These are phyloP conservation scores for Gynostemma pentaphyllum DNA, from an alignment of 306 rosid genomes.

Conservation along the genomic window DNA sequence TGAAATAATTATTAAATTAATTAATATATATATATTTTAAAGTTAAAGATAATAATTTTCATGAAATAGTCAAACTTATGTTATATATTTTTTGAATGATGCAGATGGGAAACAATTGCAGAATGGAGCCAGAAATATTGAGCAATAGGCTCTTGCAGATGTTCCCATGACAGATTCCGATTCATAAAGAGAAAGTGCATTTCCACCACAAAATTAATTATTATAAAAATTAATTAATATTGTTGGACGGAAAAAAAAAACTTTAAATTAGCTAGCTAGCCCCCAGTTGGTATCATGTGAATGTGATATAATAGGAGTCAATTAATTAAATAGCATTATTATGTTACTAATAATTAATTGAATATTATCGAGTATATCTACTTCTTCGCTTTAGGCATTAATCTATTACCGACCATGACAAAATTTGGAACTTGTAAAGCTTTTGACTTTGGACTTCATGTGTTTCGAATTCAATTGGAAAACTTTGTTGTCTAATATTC, in stretches of 20 bases:
- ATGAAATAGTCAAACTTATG: background rate
- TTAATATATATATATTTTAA: background rate
- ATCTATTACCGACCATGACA: background rate
- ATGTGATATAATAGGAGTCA: background rate
- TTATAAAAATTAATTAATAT: background rate
- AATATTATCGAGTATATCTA: background rate
- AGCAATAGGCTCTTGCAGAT: slow-evolving; percentile 3
- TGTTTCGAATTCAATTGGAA: background rate
- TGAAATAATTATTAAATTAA: background rate
- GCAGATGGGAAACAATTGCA: background rate
- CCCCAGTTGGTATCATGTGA: no score
- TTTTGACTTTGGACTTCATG: background rate
- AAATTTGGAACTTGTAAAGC: background rate
- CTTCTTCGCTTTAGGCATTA: background rate
- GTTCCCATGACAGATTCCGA: slow-evolving; percentile 1
- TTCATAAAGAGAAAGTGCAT: background rate
- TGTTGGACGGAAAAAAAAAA: background rate
- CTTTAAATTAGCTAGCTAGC: no score
- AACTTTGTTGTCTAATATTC: no score
- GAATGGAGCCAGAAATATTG: slow-evolving; percentile 1
- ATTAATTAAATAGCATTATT: background rate
- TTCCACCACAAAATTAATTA: slow-evolving; percentile 3
- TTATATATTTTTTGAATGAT: background rate
- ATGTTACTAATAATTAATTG: background rate
- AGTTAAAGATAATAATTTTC: background rate